Evolutionary conservation across 352 stramenopile genomes (phyloP), one percentile per base, ranked within the genome.

Genomic region (Pythium aristosporum): DNA sequence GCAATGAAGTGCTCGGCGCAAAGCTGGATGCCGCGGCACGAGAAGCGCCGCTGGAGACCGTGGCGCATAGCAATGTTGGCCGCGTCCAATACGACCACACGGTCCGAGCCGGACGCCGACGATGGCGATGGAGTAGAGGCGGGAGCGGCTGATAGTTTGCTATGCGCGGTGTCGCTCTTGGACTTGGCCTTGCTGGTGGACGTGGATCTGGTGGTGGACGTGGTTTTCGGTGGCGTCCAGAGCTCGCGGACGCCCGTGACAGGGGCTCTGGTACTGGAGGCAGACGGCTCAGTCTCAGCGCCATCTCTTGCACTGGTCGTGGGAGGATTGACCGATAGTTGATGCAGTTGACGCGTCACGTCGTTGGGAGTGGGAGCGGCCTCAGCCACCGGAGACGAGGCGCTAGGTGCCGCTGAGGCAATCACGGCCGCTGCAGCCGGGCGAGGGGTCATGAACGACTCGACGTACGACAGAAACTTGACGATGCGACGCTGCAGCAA

Each of bases 61-160:
- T 94, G 82, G 11, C 82, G 74, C 87, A 95, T 92, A 16, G 87
- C 87, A 11, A 95, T 82, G 55, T 95, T 95, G 18, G 85, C 72
- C 0, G 76, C 82, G 50, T 72, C 65, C 25, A 72, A 41, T 21
- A 72, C 65, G 5, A 72, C 65, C 2, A 72, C 65, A 1, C 65
- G 65, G 15, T 68, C 57, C 12, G 25, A 37, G 4, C n/a, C 20
- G 12, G 55, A 48, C 8, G 39, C 21, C n/a, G 34, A 39, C 11
- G 34, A 39, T 39, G 34, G 11, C 4, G 34, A 39, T 39, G 10
- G 37, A 8, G 56, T 11, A 36, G 16, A 20, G 18, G 41, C 7
- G 7, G 23, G 11, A 16, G 23, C 39, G 21, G 49, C 6, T 6
- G 32, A 9, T 50, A 28, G 23, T 28, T 60, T 60, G 39, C 12